Conservation (phyloP, 371 early-diverging fungal genomes). For the Gilbertella persicaria region DNA sequence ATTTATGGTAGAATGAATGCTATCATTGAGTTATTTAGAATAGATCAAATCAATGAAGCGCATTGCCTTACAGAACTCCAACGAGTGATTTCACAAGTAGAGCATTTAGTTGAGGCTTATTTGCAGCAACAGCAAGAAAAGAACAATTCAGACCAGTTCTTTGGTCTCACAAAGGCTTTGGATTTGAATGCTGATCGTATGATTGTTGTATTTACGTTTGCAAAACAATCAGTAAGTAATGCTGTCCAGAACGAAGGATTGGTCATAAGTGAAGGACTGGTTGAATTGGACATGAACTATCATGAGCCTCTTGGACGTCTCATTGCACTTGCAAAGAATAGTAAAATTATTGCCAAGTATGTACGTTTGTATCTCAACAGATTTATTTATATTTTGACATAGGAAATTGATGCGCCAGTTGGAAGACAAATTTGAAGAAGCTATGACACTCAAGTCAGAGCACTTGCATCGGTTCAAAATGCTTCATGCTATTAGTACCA, state of each 20-base stretch:
- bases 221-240: constrained; percentile 43
- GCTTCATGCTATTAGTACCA: constrained; percentile 50
- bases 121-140: constrained; percentile 42
- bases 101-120: constrained; percentile 66
- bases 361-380: background rate
- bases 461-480: constrained; percentile 55
- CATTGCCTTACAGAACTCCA: constrained; percentile 65
- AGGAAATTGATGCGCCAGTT: constrained; percentile 71
- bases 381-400: background rate
- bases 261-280: constrained; percentile 44
- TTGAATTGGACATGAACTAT: constrained; percentile 57
- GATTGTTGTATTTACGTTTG: constrained; percentile 59
- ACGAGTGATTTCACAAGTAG: constrained; percentile 66
- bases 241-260: constrained; percentile 39
- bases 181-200: constrained; percentile 71
- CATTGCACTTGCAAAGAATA: constrained; percentile 61
- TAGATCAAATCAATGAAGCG: constrained; percentile 68
- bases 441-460: constrained; percentile 53
- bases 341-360: constrained; percentile 64
- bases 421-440: constrained; percentile 62
- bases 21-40: constrained; percentile 71
- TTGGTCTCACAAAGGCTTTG: constrained; percentile 53
- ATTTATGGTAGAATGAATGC: constrained; percentile 52
- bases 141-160: constrained; percentile 54
- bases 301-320: constrained; percentile 56